A percentile compares a stretch with the other conserved stretches of the same genome.
phyloP scores from a whole-genome alignment of 2,329 filamentous ascomycete species.

The Alternaria ventricosa region DNA sequence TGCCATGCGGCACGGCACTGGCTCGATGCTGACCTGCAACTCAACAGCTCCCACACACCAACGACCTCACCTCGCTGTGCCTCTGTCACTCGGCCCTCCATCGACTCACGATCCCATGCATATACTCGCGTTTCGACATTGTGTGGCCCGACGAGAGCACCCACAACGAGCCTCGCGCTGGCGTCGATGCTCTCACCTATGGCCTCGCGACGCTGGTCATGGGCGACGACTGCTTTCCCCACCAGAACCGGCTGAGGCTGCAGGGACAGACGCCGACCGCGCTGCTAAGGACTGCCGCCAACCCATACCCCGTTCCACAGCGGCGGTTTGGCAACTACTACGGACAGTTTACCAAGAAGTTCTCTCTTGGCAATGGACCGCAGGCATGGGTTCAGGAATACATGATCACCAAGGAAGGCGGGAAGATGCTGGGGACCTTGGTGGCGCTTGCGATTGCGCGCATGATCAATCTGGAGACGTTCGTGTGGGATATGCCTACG shows the following conservation, averaged over 20 bases:
- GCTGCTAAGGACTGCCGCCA: constrained; percentile 17
- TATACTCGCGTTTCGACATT: constrained; percentile 86
- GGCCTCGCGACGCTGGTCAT: constrained; percentile 81
- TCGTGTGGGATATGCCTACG: constrained; percentile 89
- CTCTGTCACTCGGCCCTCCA: constrained; percentile 80
- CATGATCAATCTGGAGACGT: constrained; percentile 82
- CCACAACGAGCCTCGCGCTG: constrained; percentile 69
- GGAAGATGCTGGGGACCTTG: constrained; percentile 86
- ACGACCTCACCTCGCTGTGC: constrained; percentile 79
- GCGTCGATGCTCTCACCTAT: constrained; percentile 83
- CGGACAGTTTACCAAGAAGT: constrained; percentile 79
- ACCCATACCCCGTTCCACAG: constrained; percentile 46
- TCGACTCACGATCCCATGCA: constrained; percentile 74
- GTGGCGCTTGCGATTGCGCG: constrained; percentile 79
- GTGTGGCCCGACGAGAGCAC: constrained; percentile 80
- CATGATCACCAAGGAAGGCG: constrained; percentile 79
- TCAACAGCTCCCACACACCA: constrained; percentile 75
- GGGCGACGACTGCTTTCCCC: constrained; percentile 68
- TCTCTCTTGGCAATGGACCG: constrained; percentile 84
- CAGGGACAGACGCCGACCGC: constrained; percentile 15
- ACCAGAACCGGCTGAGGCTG: constrained; percentile 45
- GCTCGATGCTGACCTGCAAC: constrained; percentile 19
- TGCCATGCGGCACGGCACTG: background rate
- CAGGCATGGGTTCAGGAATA: constrained; percentile 81
- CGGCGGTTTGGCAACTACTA: constrained; percentile 74